phyloP scores from a whole-genome alignment of 1,284 basidiomycete genomes.

The Termitomyces sp. region DNA sequence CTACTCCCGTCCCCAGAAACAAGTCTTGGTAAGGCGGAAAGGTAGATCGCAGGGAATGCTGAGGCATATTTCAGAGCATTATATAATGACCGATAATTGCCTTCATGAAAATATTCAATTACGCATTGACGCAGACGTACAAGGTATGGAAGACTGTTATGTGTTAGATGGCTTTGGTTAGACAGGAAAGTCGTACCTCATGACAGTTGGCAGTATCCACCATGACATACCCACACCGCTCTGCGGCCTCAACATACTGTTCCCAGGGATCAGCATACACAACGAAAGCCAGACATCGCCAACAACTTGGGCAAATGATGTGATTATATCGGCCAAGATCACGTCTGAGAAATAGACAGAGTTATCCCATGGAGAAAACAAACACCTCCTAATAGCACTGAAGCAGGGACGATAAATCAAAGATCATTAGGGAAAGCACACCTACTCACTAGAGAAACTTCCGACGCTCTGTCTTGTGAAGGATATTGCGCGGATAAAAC shows the following conservation, averaged over 20 bases:
- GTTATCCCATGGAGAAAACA: conserved; percentile 57
- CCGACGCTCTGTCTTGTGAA: conserved; percentile 67
- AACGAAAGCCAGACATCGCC: conserved; percentile 91
- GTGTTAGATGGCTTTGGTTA: neutral
- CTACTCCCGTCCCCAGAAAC: conserved; percentile 52
- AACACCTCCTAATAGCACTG: conserved; percentile 69
- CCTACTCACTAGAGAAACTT: conserved; percentile 66
- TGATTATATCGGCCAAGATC: conserved; percentile 92
- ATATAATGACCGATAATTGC: conserved; percentile 73
- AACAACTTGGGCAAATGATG: conserved; percentile 94
- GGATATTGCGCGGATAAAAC: conserved; percentile 61
- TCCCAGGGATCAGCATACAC: conserved; percentile 75
- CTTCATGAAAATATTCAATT: conserved; percentile 73
- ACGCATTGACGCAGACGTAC: conserved; percentile 93
- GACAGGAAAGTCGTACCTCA: conserved; percentile 59
- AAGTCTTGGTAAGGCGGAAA: conserved; percentile 81
- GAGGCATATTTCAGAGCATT: conserved; percentile 97
- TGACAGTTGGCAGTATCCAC: conserved; percentile 79
- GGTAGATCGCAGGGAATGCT: conserved; percentile 95
- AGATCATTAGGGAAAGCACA: conserved; percentile 1
- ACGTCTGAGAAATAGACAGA: conserved; percentile 88
- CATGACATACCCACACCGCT: conserved; percentile 56
- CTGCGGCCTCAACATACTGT: conserved; percentile 65
- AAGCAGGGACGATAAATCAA: conserved; percentile 2
- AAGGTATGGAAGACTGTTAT: conserved; percentile 78